Base-by-base conservation (phyloP, 2,329 filamentous ascomycete species). In the Tolypocladium endophyticum region DNA sequence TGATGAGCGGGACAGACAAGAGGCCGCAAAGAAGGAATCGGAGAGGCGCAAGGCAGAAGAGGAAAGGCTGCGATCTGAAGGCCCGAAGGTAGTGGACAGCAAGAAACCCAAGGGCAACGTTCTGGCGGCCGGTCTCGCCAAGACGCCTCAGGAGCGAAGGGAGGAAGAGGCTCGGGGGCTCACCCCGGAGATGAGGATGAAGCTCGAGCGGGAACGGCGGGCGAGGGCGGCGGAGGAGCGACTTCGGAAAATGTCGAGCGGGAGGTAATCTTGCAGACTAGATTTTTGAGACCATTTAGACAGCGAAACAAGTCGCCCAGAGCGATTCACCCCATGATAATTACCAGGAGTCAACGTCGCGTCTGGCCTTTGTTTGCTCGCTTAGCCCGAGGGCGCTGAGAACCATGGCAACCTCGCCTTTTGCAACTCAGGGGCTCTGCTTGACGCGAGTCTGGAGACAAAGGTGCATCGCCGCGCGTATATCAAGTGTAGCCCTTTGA, bases 151-250 rank as follows among this genome's bases (percentile, higher is more conserved):
- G 67, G 90, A 97, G 71, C 85, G 83, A 69, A 82, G 92, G 63
- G 89, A 93, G 69, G 91, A 95, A 69, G 92, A 97, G 72, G 82
- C 83, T 56, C 84, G 90, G 63, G 92, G 93, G 0, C 79, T 97
- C 76, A 95, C 90, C 50, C 87, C 90, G 0, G 93, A 97, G 75
- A 92, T 94, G 84, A 84, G 86, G 71, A 84, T 87, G 82, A 85
- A 83, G 70, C 73, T 97, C 58, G 94, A 97, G 72, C 80, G 94
- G 66, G 94, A 99, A 75, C 81, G 92, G 66, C 87, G 93, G 69
- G 94, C 94, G 4, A 85, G 93, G 67, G 94, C 94, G 11, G 93
- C 92, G 0, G 94, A 97, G 74, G 92, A 93, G 76, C 85, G 93
- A 69, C 81, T 97, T 61, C 86, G 82, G 74, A 81, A 81, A 68